Base-by-base conservation (phyloP, 1,139 yeast genomes). In the Suhomyces bokatorum region DNA sequence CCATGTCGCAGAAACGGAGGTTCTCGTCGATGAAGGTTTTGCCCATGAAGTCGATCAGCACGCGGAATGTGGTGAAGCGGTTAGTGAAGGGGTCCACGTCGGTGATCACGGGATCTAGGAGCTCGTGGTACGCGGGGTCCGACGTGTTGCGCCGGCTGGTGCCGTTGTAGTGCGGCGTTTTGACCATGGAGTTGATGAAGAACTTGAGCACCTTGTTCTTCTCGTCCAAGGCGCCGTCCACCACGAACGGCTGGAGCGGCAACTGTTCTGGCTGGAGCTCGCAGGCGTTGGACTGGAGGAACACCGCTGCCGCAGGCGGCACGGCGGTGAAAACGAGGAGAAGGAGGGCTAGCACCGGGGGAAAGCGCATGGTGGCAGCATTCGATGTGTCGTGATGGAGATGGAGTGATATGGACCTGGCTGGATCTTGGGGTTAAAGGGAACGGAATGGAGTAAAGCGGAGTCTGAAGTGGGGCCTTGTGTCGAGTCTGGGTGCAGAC, bases 31-130 rank as follows among this genome's bases (percentile, higher is more conserved):
- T 55, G 12, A 77, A 59, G 22, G 63, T 57, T 32, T 67, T 66
- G 3, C 81, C 83, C 63, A 69, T 66, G 53, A 74, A 78, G 42
- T 66, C 66, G 17, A 73, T 57, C 32, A 68, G 65, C n/a, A 77
- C 71, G 43, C 75, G 78, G 32, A 79, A 58, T 0, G 82, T 76
- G 6, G 83, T 74, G 54, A 57, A 78, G 47, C 60, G 64, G 54
- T 78, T 77, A 2, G 82, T 73, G 4, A 70, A 60, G 3, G 46
- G 15, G 53, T 79, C 70, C 22, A 76, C 76, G 51, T 79, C 83
- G 13, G 56, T 55, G 13, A 73, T 64, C 6, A 66, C 53, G 12
- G 50, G 53, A 7, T 47, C 22, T 35, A 33, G 35, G 31, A 46
- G 40, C 26, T 43, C 40, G 29, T 15, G 16, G 32, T 40, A 31